A percentile compares a stretch with the other conserved stretches of the same genome.
phyloP scores from a whole-genome alignment of 164 flowering plant species.

The Chimonanthus praecox region DNA sequence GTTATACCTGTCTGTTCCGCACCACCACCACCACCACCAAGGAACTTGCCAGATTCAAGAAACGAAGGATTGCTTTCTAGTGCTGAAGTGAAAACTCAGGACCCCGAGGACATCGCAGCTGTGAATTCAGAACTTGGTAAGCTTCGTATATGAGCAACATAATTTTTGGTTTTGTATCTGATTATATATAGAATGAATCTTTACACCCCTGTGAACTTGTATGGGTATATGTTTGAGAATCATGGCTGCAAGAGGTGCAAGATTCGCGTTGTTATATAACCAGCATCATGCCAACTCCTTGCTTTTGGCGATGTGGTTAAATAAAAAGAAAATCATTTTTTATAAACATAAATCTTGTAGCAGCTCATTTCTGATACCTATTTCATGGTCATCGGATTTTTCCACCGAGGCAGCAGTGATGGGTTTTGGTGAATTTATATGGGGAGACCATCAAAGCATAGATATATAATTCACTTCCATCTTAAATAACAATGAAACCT shows the following conservation, averaged over 20 bases:
- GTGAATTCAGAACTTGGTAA: slow-evolving; percentile 24
- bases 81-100: slow-evolving; percentile 15
- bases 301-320: background rate
- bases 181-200: slow-evolving; percentile 4
- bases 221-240: slow-evolving; percentile 2
- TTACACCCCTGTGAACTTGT: background rate
- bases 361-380: too few relatives aligned
- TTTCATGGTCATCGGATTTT: background rate
- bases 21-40: slow-evolving; percentile 23
- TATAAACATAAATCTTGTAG: background rate
- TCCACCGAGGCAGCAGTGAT: background rate
- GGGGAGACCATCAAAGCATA: background rate
- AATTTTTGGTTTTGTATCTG: background rate
- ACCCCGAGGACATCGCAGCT: slow-evolving; percentile 12
- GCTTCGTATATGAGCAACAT: slow-evolving; percentile 21
- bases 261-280: background rate
- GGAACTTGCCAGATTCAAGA: slow-evolving; percentile 17
- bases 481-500: too few relatives aligned
- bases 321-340: background rate
- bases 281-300: background rate
- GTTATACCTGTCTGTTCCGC: slow-evolving; percentile 56
- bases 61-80: slow-evolving; percentile 13
- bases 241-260: background rate
- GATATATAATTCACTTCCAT: too few relatives aligned
- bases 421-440: background rate